A percentile compares a stretch with the other conserved stretches of the same genome.
phyloP scores from a whole-genome alignment of 257 asterid genomes.

The Solanum sitiens region DNA sequence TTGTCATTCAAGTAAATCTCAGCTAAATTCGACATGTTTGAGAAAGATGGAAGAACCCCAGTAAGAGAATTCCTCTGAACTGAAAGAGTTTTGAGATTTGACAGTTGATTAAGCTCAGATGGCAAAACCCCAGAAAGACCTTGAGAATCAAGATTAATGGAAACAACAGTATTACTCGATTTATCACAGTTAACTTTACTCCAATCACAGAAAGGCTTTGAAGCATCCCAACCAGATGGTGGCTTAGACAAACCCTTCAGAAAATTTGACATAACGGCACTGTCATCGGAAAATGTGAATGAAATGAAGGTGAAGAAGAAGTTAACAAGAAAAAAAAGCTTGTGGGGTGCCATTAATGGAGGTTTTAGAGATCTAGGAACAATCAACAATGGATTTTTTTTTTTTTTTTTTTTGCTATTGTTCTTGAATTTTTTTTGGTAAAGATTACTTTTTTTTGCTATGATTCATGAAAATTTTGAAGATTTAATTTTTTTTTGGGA shows the following conservation, averaged over 20 bases:
- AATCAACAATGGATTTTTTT: background rate
- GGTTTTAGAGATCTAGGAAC: background rate
- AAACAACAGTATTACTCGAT: conserved; percentile 25
- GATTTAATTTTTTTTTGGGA: background rate
- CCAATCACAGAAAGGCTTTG: conserved; percentile 52
- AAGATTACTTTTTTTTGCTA: background rate
- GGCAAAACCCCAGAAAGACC: conserved; percentile 64
- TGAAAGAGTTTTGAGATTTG: conserved; percentile 43
- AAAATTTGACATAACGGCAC: conserved; percentile 41
- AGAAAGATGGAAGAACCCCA: conserved; percentile 58
- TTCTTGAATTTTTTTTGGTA: background rate
- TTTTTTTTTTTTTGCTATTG: background rate
- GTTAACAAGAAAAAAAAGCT: conserved; percentile 11
- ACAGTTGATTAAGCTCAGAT: conserved; percentile 39
- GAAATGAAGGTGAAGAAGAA: conserved; percentile 8
- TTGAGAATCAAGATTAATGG: conserved; percentile 40
- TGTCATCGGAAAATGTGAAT: conserved; percentile 51
- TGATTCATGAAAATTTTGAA: background rate
- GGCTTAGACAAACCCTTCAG: conserved; percentile 36
- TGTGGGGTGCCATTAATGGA: conserved; percentile 20
- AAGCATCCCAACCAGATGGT: conserved; percentile 58
- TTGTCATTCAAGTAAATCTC: conserved; percentile 45
- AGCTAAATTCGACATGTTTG: conserved; percentile 45
- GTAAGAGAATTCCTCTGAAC: conserved; percentile 53
- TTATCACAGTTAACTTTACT: conserved; percentile 39